Conservation (phyloP, 208 protist species). For the Crithidia sp. region DNA sequence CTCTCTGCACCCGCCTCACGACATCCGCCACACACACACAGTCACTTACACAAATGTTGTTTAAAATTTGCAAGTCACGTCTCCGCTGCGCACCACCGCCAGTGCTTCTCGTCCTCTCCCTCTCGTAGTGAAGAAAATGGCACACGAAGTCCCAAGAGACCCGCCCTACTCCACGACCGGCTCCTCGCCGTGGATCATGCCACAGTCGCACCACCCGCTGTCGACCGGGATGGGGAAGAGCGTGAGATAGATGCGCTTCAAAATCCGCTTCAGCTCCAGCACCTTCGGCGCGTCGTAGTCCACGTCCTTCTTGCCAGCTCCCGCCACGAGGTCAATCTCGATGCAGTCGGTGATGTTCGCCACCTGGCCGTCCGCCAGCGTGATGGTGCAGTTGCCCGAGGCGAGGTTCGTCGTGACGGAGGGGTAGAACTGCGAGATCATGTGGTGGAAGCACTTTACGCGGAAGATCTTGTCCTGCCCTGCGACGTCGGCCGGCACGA, state of each 20-base stretch:
- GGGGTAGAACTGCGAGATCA: constrained; percentile 90
- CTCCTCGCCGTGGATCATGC: constrained; percentile 81
- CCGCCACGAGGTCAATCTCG: constrained; percentile 77
- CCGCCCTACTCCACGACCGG: constrained; percentile 40
- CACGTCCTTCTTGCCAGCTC: constrained; percentile 45
- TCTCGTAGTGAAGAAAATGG: no score
- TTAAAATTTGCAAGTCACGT: no score
- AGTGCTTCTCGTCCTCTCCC: no score
- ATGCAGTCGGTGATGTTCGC: constrained; percentile 84
- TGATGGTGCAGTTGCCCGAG: constrained; percentile 67
- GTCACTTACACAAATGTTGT: not conserved
- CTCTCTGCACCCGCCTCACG: not conserved
- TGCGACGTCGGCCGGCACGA: constrained; percentile 79
- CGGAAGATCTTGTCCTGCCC: constrained; percentile 88
- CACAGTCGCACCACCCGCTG: constrained; percentile 92
- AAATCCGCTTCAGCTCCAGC: constrained; percentile 71
- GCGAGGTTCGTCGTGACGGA: constrained; percentile 78
- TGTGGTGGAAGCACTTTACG: constrained; percentile 93
- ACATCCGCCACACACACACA: not conserved
- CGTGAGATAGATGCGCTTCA: constrained; percentile 91
- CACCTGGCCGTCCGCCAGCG: constrained; percentile 73
- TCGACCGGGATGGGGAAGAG: constrained; percentile 91
- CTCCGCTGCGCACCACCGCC: no score
- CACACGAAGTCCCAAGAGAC: no score
- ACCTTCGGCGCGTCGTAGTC: constrained; percentile 66